These are phyloP conservation scores for Theileria equi DNA, from an alignment of 169 alveolate species.

Conservation along the genomic window DNA sequence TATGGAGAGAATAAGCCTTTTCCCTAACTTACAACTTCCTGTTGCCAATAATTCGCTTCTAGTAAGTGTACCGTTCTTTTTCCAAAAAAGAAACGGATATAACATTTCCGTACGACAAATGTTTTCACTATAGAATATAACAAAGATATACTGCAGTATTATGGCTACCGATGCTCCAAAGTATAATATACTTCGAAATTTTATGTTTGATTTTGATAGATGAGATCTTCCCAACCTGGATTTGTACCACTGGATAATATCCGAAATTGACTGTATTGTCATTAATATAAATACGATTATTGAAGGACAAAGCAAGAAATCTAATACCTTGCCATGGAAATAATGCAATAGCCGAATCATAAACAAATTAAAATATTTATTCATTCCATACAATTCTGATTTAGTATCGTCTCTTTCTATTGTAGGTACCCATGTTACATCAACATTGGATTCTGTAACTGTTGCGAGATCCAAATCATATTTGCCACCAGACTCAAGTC, in stretches of 20 bases:
- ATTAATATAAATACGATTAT: conserved; percentile 5
- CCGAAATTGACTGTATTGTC: conserved; percentile 9
- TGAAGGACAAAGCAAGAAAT: conserved; percentile 15
- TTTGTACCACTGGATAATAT: conserved; percentile 17
- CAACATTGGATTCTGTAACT: background rate
- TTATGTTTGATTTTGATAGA: background rate
- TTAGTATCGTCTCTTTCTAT: background rate
- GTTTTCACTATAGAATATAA: conserved; percentile 20
- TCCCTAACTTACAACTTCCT: conserved; percentile 18
- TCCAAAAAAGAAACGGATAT: conserved; percentile 16
- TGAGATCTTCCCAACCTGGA: background rate
- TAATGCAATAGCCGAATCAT: conserved; percentile 31
- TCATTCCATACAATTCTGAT: conserved; percentile 4
- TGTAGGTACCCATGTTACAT: conserved; percentile 44
- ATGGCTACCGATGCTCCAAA: background rate
- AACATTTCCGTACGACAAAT: conserved; percentile 34
- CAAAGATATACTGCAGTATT: conserved; percentile 18
- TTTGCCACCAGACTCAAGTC: background rate
- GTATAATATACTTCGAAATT: conserved; percentile 11
- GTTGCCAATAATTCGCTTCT: background rate
- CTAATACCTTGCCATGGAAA: conserved; percentile 11
- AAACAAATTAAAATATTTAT: conserved; percentile 25
- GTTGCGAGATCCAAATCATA: conserved; percentile 16
- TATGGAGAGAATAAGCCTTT: conserved; percentile 18
- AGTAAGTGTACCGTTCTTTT: background rate